A percentile compares a stretch with the other conserved stretches of the same genome.
Conservation (phyloP, 2,329 filamentous ascomycete genomes). For the Geosmithia flava region DNA sequence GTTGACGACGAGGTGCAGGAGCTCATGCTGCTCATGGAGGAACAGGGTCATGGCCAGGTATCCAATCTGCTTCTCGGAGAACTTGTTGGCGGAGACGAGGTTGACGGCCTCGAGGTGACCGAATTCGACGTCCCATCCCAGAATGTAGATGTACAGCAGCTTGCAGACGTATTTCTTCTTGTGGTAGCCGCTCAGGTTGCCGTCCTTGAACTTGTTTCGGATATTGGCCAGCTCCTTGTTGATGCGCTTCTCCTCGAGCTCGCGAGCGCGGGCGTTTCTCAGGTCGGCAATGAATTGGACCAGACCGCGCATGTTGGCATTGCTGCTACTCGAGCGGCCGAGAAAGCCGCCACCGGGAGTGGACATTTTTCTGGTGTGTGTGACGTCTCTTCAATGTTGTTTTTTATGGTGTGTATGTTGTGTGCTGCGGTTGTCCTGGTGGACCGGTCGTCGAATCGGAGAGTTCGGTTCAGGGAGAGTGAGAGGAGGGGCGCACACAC, state of each 20-base stretch:
- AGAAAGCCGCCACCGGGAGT: conserved; percentile 48
- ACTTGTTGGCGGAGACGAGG: conserved; percentile 90
- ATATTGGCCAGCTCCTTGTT: conserved; percentile 99
- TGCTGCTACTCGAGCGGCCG: conserved; percentile 52
- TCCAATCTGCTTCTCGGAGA: conserved; percentile 98
- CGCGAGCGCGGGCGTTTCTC: conserved; percentile 84
- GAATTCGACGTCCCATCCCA: conserved; percentile 98
- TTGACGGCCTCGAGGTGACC: conserved; percentile 97
- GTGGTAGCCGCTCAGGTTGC: conserved; percentile 87
- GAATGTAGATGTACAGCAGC: conserved; percentile 96
- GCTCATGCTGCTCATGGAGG: conserved; percentile 91
- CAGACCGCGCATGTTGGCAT: conserved; percentile 65
- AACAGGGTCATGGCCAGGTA: conserved; percentile 97
- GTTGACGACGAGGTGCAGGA: conserved; percentile 93
- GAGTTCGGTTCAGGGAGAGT: no score
- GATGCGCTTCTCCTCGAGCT: conserved; percentile 97
- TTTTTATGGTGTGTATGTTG: background rate
- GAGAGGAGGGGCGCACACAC: no score
- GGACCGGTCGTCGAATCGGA: no score
- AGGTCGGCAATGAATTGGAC: conserved; percentile 98
- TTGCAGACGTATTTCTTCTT: conserved; percentile 99
- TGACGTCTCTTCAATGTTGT: background rate
- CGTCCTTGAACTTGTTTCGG: conserved; percentile 94
- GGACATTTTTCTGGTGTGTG: conserved; percentile 29
- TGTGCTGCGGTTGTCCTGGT: no score